These are phyloP conservation scores for Fagopyrum homotropicum DNA, from an alignment of 148 eudicot species.

Conservation along the genomic window DNA sequence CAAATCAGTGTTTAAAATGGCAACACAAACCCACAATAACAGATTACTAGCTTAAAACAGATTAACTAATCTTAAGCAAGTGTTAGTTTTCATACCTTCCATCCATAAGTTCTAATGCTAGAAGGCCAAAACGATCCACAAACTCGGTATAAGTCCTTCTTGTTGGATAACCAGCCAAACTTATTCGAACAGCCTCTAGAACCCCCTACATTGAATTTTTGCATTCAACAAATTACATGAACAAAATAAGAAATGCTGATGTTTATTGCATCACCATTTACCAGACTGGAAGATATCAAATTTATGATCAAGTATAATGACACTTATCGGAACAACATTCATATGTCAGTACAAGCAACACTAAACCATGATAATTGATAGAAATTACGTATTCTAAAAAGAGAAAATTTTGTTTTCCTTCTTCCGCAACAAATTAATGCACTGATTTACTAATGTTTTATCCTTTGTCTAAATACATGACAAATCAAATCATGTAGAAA, in stretches of 20 bases:
- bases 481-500: neutral
- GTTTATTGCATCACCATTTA: neutral
- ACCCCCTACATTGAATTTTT: slow-evolving; percentile 58
- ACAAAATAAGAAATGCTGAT: neutral
- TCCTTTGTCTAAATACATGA: neutral
- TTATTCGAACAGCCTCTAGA: slow-evolving; percentile 90
- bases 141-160: slow-evolving; percentile 82
- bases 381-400: too few species aligned
- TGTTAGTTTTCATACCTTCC: slow-evolving; percentile 44
- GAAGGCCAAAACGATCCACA: slow-evolving; percentile 88
- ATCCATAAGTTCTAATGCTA: slow-evolving; percentile 61
- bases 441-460: neutral
- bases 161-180: slow-evolving; percentile 98
- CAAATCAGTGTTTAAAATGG: neutral
- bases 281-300: neutral
- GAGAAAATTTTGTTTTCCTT: neutral
- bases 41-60: neutral
- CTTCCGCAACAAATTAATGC: neutral
- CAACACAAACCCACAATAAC: neutral
- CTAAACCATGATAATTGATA: too few species aligned
- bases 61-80: neutral
- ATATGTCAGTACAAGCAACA: too few species aligned
- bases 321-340: neutral
- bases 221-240: neutral
- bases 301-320: neutral